Base-by-base conservation (phyloP, 2,329 filamentous ascomycete species). In the Xylariales sp. region DNA sequence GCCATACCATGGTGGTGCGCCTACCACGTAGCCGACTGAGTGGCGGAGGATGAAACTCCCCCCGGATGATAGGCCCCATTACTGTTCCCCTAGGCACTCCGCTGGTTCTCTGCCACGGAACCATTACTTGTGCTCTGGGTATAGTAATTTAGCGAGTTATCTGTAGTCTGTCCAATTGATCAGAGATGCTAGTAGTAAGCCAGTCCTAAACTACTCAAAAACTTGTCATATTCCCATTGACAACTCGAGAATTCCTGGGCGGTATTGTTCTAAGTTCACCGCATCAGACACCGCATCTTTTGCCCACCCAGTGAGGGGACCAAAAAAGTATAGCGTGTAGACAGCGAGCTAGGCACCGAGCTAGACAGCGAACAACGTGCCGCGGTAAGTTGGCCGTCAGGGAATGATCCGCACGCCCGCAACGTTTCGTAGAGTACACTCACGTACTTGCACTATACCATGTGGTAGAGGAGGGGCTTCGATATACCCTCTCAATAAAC, bases 391-490 rank as follows among this genome's bases (percentile, higher is more conserved):
- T 54, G 57, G 48, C 16, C 57, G 14, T 45, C 16, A 48, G 56
- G 14, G 14, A 56, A 65, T 57, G 43, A 56, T 65, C 74, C 71
- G 72, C 49, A 68, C 58, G 55, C 55, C 72, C 74, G 73, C 69
- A 64, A 71, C 68, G 71, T 71, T 67, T 67, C 68, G 59, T 66
- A 69, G 59, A 64, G 61, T 55, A 67, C 60, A 39, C 12, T 3
- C 36, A 39, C 5, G 8, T 39, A 39, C 36, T 9, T 39, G 12
- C 36, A 39, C 12, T 39, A 10, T 39, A 60, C 36, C 53, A 62
- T 66, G 63, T 66, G 67, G 58, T 36, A 12, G 41, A 41, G 9
- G 49, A 64, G 60, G 55, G 45, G 61, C n/a, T 23, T 55, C 16
- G 32, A 34, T 41, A 50, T 28, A 36, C 45, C 30, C 4, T 23